Percentiles rank a stretch among this genome's conserved stretches.
Evolutionary conservation across 1,284 basidiomycete genomes (phyloP).

Genomic region (Cutaneotrichosporon cyanovorans): DNA sequence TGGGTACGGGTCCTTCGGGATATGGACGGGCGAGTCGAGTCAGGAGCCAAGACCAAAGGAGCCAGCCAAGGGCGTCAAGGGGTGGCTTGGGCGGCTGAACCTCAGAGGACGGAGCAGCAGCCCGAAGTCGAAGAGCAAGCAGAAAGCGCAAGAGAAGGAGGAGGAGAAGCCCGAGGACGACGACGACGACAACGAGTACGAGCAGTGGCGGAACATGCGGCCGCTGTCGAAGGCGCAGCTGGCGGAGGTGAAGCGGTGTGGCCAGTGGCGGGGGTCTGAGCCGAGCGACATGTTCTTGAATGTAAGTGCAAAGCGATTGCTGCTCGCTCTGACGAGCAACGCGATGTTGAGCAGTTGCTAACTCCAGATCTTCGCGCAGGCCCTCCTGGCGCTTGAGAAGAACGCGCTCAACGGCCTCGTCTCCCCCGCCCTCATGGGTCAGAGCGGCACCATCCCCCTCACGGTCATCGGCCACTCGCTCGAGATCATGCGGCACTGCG

Average conservation of each 20-base stretch:
- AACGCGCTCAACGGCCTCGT: slow-evolving; percentile 25
- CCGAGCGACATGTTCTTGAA: slow-evolving; percentile 23
- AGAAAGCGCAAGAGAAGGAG: background rate
- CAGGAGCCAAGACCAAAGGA: slow-evolving; percentile 1
- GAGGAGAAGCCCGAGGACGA: slow-evolving; percentile 1
- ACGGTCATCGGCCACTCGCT: slow-evolving; percentile 31
- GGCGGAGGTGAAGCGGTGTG: slow-evolving; percentile 19
- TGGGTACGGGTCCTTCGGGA: slow-evolving; percentile 13
- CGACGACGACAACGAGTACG: slow-evolving; percentile 10
- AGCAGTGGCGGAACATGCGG: slow-evolving; percentile 4
- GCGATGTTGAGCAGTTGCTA: background rate
- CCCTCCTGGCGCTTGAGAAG: slow-evolving; percentile 22
- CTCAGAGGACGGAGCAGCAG: background rate
- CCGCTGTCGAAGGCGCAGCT: slow-evolving; percentile 15
- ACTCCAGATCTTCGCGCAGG: slow-evolving; percentile 25
- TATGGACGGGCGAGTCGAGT: slow-evolving; percentile 9
- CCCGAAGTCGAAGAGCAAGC: background rate
- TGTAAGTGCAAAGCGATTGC: background rate
- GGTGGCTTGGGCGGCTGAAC: background rate
- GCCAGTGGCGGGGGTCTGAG: slow-evolving; percentile 20
- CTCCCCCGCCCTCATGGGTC: slow-evolving; percentile 25
- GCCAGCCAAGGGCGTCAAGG: slow-evolving; percentile 6
- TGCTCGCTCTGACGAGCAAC: background rate
- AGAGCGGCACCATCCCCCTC: slow-evolving; percentile 23
- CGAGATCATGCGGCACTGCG: slow-evolving; percentile 33